Base-by-base conservation (phyloP, 805 yeast genomes). In the Starmerella stigmatis region DNA sequence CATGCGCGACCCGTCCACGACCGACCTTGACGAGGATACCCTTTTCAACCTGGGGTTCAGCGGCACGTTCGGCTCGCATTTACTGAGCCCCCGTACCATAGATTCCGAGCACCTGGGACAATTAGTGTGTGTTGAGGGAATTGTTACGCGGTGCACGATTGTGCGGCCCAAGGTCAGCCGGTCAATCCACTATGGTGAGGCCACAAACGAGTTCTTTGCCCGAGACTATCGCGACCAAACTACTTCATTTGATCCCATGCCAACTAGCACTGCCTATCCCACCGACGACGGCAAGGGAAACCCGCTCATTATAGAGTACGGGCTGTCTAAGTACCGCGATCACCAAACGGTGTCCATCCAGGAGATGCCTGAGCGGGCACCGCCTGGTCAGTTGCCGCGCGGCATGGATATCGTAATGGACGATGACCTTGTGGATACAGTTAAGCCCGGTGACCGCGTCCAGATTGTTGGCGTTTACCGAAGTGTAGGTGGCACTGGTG, bases 351-450 rank as follows among this genome's bases (percentile, higher is more conserved):
- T 92, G 29, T 76, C 96, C 0, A 81, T 92, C 29, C 98, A 92
- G 64, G 98, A 92, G 67, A 84, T 92, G 85, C 97, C 98, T 1
- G 97, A 92, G 66, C 72, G 80, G 51, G 96, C 97, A 1, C 98
- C 97, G 13, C 94, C 97, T 0, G 98, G 98, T 46, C 97, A 89
- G 66, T 71, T 92, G 51, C 98, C 98, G 28, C 73, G 97, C 57
- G 79, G 94, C 2, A 74, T 92, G 28, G 98, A 92, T 59, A 81
- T 89, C 20, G 76, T 89, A n/a, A 67, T 92, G 57, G 96, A 89
- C 62, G 96, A 88, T 58, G 98, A 92, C 61, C 71, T 92, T 52
- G 97, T 92, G 2, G 98, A 92, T 61, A 68, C 66, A 45, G 81
- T 84, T 38, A 92, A 92, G 62, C 97, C 98, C 0, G 98, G 98